These are phyloP conservation scores for Eucalyptus dawsonii DNA, from an alignment of 345 rosid genomes.

Conservation along the genomic window DNA sequence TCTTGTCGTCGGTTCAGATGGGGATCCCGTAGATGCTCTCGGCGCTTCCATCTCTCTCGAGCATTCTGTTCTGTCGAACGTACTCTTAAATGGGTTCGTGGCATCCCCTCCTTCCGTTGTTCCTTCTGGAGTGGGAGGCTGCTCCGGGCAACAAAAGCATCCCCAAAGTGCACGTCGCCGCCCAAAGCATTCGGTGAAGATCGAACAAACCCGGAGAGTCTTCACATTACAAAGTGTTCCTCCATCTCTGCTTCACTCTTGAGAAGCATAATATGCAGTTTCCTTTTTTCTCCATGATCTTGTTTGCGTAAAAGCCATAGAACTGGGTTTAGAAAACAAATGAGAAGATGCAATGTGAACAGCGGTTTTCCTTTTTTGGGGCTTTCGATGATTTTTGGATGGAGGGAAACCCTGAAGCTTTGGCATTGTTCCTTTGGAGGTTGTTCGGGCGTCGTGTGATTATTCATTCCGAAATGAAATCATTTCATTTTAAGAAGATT, in stretches of 20 bases:
- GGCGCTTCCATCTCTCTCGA: neutral
- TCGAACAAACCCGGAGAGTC: neutral
- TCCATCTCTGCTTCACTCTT: neutral
- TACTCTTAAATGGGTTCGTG: neutral
- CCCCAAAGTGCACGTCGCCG: neutral
- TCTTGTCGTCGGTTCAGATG: constrained; percentile 74
- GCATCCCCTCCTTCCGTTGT: neutral
- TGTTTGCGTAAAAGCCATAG: neutral
- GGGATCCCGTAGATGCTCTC: constrained; percentile 45
- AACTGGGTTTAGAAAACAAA: neutral
- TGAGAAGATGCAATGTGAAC: neutral
- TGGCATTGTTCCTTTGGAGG: too few relatives aligned
- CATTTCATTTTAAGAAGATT: too few relatives aligned
- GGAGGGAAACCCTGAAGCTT: neutral
- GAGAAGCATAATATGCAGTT: neutral
- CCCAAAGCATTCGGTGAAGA: neutral
- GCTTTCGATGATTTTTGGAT: neutral
- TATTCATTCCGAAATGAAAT: too few relatives aligned
- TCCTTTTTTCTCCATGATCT: neutral
- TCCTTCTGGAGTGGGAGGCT: neutral
- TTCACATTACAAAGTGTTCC: neutral
- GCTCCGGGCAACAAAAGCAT: neutral
- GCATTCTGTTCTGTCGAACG: neutral
- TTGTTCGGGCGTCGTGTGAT: too few relatives aligned
- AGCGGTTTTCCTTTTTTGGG: neutral